Percentiles rank a stretch among this genome's conserved stretches.
Evolutionary conservation across 148 eudicot species (phyloP).

Genomic region (Bassia scoparia): DNA sequence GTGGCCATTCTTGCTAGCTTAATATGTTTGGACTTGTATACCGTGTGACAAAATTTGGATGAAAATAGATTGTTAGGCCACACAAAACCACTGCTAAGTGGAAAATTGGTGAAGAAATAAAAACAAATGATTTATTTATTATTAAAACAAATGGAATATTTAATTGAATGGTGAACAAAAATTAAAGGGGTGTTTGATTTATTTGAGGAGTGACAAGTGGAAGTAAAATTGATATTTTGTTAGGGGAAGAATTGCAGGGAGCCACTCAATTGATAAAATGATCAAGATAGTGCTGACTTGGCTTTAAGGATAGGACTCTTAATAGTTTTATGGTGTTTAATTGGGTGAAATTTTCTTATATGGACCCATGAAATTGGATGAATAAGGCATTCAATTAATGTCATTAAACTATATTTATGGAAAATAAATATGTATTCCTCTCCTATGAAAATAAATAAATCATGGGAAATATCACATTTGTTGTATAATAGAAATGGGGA

Average conservation of each 20-base stretch:
- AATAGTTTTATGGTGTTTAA: conserved; percentile 30
- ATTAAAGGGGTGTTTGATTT: background rate
- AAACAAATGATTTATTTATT: conserved; percentile 13
- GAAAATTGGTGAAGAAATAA: background rate
- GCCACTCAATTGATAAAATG: conserved; percentile 27
- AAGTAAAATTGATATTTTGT: background rate
- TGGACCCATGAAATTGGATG: background rate
- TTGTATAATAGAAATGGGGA: too few relatives aligned
- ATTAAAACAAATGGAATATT: background rate
- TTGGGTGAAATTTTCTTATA: conserved; percentile 1
- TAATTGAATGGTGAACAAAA: conserved; percentile 16
- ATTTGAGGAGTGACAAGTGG: background rate
- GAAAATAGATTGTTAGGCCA: conserved; percentile 3
- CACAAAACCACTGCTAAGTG: conserved; percentile 7
- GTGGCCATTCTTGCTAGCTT: conserved; percentile 42
- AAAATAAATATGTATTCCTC: too few relatives aligned
- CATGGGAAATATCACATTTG: too few relatives aligned
- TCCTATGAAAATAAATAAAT: too few relatives aligned
- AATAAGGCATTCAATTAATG: too few relatives aligned
- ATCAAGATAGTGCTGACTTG: conserved; percentile 46
- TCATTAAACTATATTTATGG: too few relatives aligned
- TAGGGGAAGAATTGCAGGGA: conserved; percentile 10
- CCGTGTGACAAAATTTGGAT: background rate
- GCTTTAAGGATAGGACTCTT: conserved; percentile 31
- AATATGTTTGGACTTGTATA: background rate